These are phyloP conservation scores for Lojkania enalia DNA, from an alignment of 2,329 filamentous ascomycete genomes.

Conservation along the genomic window DNA sequence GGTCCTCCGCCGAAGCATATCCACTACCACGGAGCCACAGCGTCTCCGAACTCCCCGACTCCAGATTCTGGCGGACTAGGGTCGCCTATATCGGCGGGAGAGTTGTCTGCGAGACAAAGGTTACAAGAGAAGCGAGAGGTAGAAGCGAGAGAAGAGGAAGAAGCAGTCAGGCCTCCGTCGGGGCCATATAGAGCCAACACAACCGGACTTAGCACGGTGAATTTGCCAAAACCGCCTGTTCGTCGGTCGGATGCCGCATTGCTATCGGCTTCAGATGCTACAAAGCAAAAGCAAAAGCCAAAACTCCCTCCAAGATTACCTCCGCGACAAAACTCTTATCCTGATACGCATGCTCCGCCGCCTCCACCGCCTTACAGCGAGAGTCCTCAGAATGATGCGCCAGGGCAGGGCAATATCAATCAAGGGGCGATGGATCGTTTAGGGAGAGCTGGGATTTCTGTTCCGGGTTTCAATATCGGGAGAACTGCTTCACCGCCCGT, in stretches of 20 bases:
- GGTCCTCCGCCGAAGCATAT: conserved; percentile 75
- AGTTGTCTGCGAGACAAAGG: conserved; percentile 19
- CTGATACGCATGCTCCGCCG: conserved; percentile 48
- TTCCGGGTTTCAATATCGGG: conserved; percentile 77
- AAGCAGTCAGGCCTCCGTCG: conserved; percentile 50
- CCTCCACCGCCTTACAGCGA: conserved; percentile 56
- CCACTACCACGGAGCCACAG: conserved; percentile 53
- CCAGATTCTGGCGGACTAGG: conserved; percentile 44
- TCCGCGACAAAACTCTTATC: conserved; percentile 63
- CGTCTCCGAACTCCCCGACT: conserved; percentile 46
- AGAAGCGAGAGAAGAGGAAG: conserved; percentile 41
- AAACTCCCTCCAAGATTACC: conserved; percentile 71
- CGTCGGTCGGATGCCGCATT: conserved; percentile 49
- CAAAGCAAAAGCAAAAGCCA: conserved; percentile 50
- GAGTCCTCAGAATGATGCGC: conserved; percentile 28
- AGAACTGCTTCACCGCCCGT: conserved; percentile 41
- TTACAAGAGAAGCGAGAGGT: conserved; percentile 43
- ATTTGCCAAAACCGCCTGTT: conserved; percentile 71
- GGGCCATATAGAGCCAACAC: conserved; percentile 71
- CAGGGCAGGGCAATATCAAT: conserved; percentile 52
- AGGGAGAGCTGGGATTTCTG: conserved; percentile 73
- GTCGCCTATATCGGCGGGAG: conserved; percentile 45
- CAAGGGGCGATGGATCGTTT: conserved; percentile 67
- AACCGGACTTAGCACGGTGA: conserved; percentile 68
- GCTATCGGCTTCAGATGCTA: conserved; percentile 22